Evolutionary conservation across 2,329 filamentous ascomycete genomes (phyloP).

Genomic region (Hyphodiscus sp.): DNA sequence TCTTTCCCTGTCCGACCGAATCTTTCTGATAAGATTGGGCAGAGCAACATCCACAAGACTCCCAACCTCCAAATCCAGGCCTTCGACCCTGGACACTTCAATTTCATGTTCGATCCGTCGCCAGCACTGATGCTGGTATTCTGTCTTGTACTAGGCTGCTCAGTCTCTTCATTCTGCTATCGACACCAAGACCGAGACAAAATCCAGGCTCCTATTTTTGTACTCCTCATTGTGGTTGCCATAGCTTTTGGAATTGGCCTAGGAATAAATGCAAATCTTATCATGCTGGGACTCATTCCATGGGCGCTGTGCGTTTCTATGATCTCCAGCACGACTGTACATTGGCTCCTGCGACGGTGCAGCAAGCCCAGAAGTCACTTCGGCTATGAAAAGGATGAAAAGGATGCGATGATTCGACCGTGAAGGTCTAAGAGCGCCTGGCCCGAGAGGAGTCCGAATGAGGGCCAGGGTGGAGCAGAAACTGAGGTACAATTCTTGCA

Average conservation of each 20-base stretch:
- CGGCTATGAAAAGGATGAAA: not conserved
- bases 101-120: conserved; percentile 27
- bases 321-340: conserved; percentile 27
- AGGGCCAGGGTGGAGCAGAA: not conserved
- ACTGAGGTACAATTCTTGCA: not conserved
- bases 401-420: not conserved
- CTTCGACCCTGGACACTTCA: conserved; percentile 12
- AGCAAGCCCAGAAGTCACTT: not conserved
- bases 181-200: conserved; percentile 28
- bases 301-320: conserved; percentile 33
- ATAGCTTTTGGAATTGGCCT: conserved; percentile 23
- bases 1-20: not conserved
- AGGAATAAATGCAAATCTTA: conserved; percentile 26
- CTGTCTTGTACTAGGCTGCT: conserved; percentile 32
- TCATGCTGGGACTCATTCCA: conserved; percentile 32
- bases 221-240: conserved; percentile 21
- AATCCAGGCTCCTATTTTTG: conserved; percentile 30
- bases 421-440: not conserved
- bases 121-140: conserved; percentile 30
- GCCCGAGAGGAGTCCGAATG: not conserved
- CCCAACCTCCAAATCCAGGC: not conserved
- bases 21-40: not conserved
- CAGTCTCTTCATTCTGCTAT: conserved; percentile 33
- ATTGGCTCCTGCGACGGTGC: conserved; percentile 15
- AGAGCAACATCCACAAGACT: not conserved